Percentiles rank a stretch among this genome's conserved stretches.
Conservation (phyloP, 2,329 filamentous ascomycete genomes). For the Fusarium pseudoanthophilum region DNA sequence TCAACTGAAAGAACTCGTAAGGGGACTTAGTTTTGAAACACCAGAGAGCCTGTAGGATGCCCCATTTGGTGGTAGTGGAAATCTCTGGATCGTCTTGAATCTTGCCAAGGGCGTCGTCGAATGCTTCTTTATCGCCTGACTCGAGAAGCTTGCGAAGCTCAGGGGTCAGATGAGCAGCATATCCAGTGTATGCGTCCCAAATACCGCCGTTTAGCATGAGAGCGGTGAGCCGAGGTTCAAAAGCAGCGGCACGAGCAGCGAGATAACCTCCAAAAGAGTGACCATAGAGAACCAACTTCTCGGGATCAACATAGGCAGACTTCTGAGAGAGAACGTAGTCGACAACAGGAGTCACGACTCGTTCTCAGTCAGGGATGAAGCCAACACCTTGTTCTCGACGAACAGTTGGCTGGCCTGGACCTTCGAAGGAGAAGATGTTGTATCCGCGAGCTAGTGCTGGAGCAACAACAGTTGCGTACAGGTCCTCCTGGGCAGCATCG, state of each 20-base stretch:
- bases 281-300: neutral
- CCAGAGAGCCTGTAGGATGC: constrained; percentile 48
- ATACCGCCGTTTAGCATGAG: constrained; percentile 21
- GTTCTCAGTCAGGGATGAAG: constrained; percentile 34
- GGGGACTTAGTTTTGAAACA: constrained; percentile 45
- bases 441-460: constrained; percentile 20
- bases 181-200: constrained; percentile 24
- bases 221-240: constrained; percentile 16
- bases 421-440: constrained; percentile 22
- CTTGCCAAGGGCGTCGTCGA: constrained; percentile 21
- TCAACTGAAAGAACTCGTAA: constrained; percentile 41
- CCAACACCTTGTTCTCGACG: constrained; percentile 20
- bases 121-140: constrained; percentile 21
- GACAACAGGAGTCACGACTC: constrained; percentile 3
- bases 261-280: constrained; percentile 32
- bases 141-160: constrained; percentile 6
- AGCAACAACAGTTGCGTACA: constrained; percentile 5
- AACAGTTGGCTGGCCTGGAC: constrained; percentile 23
- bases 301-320: neutral
- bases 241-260: constrained; percentile 24
- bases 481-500: constrained; percentile 30
- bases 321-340: constrained; percentile 13
- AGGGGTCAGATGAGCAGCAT: constrained; percentile 1
- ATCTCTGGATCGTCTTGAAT: constrained; percentile 8
- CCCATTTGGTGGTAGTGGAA: constrained; percentile 43